Percentiles rank a stretch among this genome's conserved stretches.
These are phyloP conservation scores for Diaporthe vaccinii DNA, from an alignment of 2,329 filamentous ascomycete genomes.

Conservation along the genomic window DNA sequence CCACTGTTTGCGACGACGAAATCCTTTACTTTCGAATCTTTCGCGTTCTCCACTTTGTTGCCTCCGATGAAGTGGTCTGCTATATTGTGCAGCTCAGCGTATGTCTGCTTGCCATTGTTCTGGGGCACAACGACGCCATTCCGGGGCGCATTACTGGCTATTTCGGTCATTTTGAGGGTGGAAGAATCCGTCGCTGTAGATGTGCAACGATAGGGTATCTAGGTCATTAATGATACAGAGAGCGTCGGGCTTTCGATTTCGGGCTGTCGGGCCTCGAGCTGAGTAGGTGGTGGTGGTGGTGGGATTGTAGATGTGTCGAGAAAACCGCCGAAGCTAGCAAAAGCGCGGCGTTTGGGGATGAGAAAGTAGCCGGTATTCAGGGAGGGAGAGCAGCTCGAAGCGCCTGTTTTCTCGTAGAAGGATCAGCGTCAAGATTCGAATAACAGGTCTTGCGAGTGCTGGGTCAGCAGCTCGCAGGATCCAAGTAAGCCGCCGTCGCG, in stretches of 20 bases:
- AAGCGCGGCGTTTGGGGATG: slow-evolving; percentile 36
- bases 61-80: slow-evolving; percentile 97
- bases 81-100: slow-evolving; percentile 85
- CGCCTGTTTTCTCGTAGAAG: slow-evolving; percentile 7
- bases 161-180: slow-evolving; percentile 61
- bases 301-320: slow-evolving; percentile 17
- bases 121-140: slow-evolving; percentile 66
- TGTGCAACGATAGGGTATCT: slow-evolving; percentile 37
- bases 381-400: slow-evolving; percentile 19
- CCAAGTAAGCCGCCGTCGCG: slow-evolving; percentile 9
- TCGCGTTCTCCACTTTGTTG: slow-evolving; percentile 85
- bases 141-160: slow-evolving; percentile 52
- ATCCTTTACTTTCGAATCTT: slow-evolving; percentile 92
- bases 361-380: slow-evolving; percentile 14
- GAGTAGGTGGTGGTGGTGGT: not conserved
- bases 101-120: slow-evolving; percentile 73
- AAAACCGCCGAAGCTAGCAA: slow-evolving; percentile 40
- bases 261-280: slow-evolving; percentile 31
- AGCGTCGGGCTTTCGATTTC: slow-evolving; percentile 4
- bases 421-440: slow-evolving; percentile 26
- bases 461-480: slow-evolving; percentile 14
- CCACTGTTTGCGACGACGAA: slow-evolving; percentile 92
- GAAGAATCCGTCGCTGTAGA: slow-evolving; percentile 35
- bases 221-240: slow-evolving; percentile 47
- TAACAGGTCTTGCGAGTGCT: slow-evolving; percentile 11